Conservation (phyloP, 108 stramenopile genomes). For the Stephanodiscus minutulus region DNA sequence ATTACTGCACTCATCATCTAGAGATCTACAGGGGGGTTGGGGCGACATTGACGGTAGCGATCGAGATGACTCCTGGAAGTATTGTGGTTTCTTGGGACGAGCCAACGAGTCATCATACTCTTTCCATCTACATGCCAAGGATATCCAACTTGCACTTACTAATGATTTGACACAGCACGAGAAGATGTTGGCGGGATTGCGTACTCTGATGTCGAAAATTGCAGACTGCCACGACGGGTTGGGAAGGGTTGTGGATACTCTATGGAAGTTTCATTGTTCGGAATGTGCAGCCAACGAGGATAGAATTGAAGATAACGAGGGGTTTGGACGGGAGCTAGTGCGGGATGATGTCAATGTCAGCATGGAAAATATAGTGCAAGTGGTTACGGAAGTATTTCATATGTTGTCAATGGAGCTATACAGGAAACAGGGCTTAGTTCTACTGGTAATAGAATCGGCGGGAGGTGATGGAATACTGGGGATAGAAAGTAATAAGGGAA, state of each 20-base stretch:
- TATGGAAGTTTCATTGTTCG: slow-evolving; percentile 51
- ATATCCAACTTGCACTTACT: slow-evolving; percentile 59
- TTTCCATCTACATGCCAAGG: slow-evolving; percentile 28
- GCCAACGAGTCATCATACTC: slow-evolving; percentile 6
- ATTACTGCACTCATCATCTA: slow-evolving; percentile 28
- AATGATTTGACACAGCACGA: slow-evolving; percentile 79
- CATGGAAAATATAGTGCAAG: slow-evolving; percentile 26
- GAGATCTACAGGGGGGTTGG: background rate
- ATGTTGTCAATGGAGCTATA: slow-evolving; percentile 67
- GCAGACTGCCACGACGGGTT: slow-evolving; percentile 67
- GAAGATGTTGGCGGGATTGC: slow-evolving; percentile 62
- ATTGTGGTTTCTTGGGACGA: slow-evolving; percentile 32
- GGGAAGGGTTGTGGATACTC: slow-evolving; percentile 68
- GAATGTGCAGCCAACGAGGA: slow-evolving; percentile 2
- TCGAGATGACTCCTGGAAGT: slow-evolving; percentile 34
- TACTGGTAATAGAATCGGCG: slow-evolving; percentile 53
- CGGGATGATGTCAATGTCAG: background rate
- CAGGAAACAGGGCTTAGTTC: slow-evolving; percentile 57
- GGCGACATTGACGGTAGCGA: background rate
- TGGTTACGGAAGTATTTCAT: slow-evolving; percentile 38
- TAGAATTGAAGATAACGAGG: slow-evolving; percentile 11
- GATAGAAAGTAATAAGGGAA: slow-evolving; percentile 6
- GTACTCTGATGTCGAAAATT: slow-evolving; percentile 54
- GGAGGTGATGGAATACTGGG: slow-evolving; percentile 53
- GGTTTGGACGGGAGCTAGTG: background rate